Base-by-base conservation (phyloP, 106 monocot genomes). In the Acorus calamus region DNA sequence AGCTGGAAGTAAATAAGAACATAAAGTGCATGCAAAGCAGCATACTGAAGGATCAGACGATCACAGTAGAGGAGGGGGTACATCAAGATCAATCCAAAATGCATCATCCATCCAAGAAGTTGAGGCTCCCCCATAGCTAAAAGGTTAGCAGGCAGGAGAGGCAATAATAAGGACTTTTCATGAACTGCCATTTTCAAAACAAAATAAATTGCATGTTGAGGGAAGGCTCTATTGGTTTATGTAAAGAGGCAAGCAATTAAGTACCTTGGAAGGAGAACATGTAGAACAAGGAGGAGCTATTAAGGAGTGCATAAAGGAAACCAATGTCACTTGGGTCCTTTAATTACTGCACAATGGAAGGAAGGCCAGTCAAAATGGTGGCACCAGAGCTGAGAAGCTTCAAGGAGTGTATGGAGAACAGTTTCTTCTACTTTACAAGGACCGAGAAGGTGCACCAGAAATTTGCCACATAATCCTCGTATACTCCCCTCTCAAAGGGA, bases 401-500 rank as follows among this genome's bases (percentile, higher is more conserved):
- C 66, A 98, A 65, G 9, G 53, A 68, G 5, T 74, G 59, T 52
- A 91, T 67, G 2, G 78, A 57, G 53, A 91, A 85, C 57, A 87
- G 49, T 59, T 66, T 75, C 84, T 91, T 91, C 96, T 91, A 98
- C 67, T 98, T 98, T 56, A 98, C 79, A 48, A 92, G 14, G 47
- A 87, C 73, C 6, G 90, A 96, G 53, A 90, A 85, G 74, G 74
- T 77, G 50, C 96, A 96, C 96, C 96, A 96, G 70, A 96, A 96
- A 66, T 91, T n/a, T n/a, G n/a, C n/a, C 2, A 96, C 96, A 55
- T 96, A 96, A 68, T 96, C 96, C 74, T 96, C 90, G 59, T 84
- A 96, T 71, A 96, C 77, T 55, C 96, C 96, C 80, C 96, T 82
- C 57, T 96, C 90, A 71, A 96, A 96, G 8, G 96, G 96, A 77